Conservation (phyloP, 441 rosid genomes). For the Lepidium campestre region DNA sequence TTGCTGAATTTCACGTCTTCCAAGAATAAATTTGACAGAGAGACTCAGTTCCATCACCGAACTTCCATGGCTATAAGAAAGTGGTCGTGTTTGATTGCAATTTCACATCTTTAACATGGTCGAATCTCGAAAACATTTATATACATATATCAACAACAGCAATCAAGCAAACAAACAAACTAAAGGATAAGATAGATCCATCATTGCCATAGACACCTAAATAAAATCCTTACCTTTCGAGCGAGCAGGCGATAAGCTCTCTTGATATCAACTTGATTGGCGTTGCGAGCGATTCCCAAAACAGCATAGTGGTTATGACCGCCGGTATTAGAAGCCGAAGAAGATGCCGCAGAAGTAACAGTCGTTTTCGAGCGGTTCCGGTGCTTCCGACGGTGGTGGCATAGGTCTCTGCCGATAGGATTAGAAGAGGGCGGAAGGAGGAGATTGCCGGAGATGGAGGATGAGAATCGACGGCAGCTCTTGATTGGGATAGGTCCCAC, state of each 20-base stretch:
- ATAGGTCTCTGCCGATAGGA: not conserved
- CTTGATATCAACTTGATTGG: conserved; percentile 63
- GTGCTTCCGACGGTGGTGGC: conserved; percentile 10
- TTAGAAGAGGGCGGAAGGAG: conserved; percentile 1
- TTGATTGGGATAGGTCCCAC: conserved; percentile 62
- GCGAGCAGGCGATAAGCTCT: conserved; percentile 86
- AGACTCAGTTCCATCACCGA: too few relatives aligned
- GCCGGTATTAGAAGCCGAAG: conserved; percentile 34
- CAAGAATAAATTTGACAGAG: too few relatives aligned
- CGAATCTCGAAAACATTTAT: not conserved
- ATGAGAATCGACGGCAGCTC: conserved; percentile 31
- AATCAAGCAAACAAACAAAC: not conserved
- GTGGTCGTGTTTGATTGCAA: not conserved
- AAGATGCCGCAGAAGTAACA: conserved; percentile 26
- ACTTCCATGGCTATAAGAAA: not conserved
- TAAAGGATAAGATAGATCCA: not conserved
- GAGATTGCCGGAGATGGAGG: conserved; percentile 17
- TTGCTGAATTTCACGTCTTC: too few relatives aligned
- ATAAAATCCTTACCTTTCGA: conserved; percentile 41
- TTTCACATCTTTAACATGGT: not conserved
- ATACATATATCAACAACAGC: not conserved
- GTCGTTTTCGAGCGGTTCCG: conserved; percentile 15
- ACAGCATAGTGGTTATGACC: conserved; percentile 60
- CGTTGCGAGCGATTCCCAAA: conserved; percentile 47
- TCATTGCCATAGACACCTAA: not conserved